phyloP scores from a whole-genome alignment of 768 basidiomycete genomes.

The Tubosaeta sp. region DNA sequence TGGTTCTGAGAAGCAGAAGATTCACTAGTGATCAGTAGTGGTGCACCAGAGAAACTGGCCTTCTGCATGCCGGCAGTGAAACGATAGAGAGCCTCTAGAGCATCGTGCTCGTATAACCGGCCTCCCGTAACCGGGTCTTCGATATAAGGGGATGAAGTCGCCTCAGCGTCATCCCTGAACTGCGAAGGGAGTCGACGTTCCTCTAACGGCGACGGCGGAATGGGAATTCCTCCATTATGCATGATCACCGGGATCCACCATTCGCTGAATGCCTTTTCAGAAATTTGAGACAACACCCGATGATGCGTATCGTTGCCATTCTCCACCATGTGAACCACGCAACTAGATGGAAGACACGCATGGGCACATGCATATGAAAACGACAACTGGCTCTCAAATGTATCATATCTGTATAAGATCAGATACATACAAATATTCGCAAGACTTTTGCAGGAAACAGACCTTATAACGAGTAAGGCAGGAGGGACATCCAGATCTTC shows the following conservation, averaged over 20 bases:
- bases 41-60: constrained; percentile 1
- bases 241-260: constrained; percentile 49
- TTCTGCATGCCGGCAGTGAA: constrained; percentile 33
- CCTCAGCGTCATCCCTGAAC: constrained; percentile 40
- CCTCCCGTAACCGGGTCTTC: constrained; percentile 61
- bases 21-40: constrained; percentile 24
- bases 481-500: constrained; percentile 61
- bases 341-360: constrained; percentile 43
- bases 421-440: constrained; percentile 3
- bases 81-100: constrained; percentile 52
- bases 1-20: constrained; percentile 16
- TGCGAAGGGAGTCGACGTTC: constrained; percentile 41
- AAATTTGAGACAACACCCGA: constrained; percentile 44
- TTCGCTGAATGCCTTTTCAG: constrained; percentile 38
- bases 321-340: constrained; percentile 62
- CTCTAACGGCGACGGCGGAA: constrained; percentile 43
- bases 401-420: constrained; percentile 32
- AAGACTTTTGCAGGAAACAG: constrained; percentile 12
- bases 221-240: constrained; percentile 29
- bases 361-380: constrained; percentile 51
- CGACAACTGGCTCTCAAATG: constrained; percentile 57
- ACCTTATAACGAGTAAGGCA: constrained; percentile 62
- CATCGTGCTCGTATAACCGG: constrained; percentile 55
- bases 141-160: constrained; percentile 36
- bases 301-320: constrained; percentile 53